phyloP scores from a whole-genome alignment of 768 basidiomycete genomes.

The Inosperma sp. region DNA sequence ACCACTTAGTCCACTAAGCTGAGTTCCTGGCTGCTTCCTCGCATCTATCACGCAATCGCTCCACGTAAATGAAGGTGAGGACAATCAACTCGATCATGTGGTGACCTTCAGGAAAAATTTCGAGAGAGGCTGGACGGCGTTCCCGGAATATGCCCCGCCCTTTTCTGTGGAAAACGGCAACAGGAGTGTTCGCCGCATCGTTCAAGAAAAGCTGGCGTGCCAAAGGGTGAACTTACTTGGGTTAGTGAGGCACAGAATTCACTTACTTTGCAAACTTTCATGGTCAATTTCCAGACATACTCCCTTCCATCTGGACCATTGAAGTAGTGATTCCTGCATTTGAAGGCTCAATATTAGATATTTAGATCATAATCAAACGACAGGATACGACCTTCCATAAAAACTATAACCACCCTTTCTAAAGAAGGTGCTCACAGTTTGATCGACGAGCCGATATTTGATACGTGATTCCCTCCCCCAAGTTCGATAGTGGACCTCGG shows the following conservation, averaged over 20 bases:
- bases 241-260: neutral
- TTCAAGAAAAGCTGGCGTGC: constrained; percentile 8
- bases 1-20: too few relatives aligned
- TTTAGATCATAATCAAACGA: neutral
- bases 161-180: constrained; percentile 13
- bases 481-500: constrained; percentile 11
- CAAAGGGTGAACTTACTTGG: neutral
- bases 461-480: constrained; percentile 4
- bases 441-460: constrained; percentile 1
- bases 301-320: constrained; percentile 9
- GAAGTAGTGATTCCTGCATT: constrained; percentile 4
- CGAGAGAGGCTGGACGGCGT: constrained; percentile 12
- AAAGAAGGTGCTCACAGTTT: constrained; percentile 11
- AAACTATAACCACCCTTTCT: constrained; percentile 4
- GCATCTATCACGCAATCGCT: constrained; percentile 14
- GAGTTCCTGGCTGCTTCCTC: constrained; percentile 16
- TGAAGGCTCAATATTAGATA: neutral
- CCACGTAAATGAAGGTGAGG: constrained; percentile 21
- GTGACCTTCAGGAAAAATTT: constrained; percentile 18
- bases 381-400: constrained; percentile 14
- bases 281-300: constrained; percentile 9
- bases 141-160: constrained; percentile 1
- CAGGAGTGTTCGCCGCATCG: constrained; percentile 12
- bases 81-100: constrained; percentile 22
- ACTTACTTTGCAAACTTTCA: constrained; percentile 4